Conservation (phyloP, 345 rosid species). For the Turritis glabra region DNA sequence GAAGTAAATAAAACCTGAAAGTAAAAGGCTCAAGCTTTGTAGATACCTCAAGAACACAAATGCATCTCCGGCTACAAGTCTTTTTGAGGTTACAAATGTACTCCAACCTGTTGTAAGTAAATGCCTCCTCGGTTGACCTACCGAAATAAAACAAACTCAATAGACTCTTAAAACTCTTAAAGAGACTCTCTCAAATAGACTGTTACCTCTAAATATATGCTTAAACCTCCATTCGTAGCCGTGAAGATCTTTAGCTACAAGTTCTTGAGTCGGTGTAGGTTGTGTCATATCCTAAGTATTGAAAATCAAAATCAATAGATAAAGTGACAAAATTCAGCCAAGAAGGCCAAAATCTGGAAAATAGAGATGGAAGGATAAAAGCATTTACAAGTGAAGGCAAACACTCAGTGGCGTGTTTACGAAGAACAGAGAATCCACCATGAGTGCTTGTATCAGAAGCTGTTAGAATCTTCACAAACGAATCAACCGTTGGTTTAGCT, state of each 20-base stretch:
- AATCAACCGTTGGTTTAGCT: constrained; percentile 52
- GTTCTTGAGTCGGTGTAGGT: constrained; percentile 65
- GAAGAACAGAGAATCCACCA: constrained; percentile 92
- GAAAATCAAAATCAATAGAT: neutral
- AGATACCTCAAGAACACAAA: constrained; percentile 72
- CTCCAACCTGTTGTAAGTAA: constrained; percentile 87
- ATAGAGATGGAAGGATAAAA: neutral
- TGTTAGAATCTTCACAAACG: constrained; percentile 82
- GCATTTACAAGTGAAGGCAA: constrained; percentile 66
- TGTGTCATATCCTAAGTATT: constrained; percentile 53
- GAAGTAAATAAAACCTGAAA: neutral
- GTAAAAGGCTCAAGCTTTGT: neutral
- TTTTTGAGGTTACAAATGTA: constrained; percentile 69
- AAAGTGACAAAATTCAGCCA: neutral
- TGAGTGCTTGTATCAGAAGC: constrained; percentile 96
- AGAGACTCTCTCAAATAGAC: neutral
- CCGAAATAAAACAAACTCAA: neutral
- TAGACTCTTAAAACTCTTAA: neutral
- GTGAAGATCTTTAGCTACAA: constrained; percentile 70
- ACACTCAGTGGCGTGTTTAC: constrained; percentile 86
- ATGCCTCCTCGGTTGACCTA: constrained; percentile 83
- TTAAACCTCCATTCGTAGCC: constrained; percentile 81
- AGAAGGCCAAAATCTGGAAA: neutral
- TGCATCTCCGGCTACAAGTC: constrained; percentile 72
- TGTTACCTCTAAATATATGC: constrained; percentile 73